phyloP scores from a whole-genome alignment of 2,329 filamentous ascomycete genomes.

The Alternaria brassicae region DNA sequence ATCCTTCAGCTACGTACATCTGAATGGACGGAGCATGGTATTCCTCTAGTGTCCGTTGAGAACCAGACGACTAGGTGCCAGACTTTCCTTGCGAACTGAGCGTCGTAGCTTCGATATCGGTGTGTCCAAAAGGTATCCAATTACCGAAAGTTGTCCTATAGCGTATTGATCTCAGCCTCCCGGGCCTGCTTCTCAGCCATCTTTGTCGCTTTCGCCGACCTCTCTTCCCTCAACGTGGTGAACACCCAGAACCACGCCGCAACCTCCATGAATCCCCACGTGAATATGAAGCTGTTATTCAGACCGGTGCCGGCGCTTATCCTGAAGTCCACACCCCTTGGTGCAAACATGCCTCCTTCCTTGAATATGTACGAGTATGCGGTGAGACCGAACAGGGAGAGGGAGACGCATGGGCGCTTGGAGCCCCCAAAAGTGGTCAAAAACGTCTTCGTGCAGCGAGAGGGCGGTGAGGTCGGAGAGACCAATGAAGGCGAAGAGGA shows the following conservation, averaged over 20 bases:
- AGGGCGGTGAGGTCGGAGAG: constrained; percentile 57
- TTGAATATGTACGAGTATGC: constrained; percentile 71
- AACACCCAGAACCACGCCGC: constrained; percentile 83
- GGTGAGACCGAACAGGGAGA: constrained; percentile 67
- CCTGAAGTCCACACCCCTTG: constrained; percentile 34
- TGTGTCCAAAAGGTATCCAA: neutral
- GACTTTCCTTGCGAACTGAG: neutral
- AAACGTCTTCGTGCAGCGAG: constrained; percentile 53
- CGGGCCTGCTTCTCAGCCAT: constrained; percentile 43
- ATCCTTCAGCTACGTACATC: neutral
- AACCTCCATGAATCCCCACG: constrained; percentile 84
- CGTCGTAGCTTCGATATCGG: neutral
- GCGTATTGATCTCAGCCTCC: constrained; percentile 30
- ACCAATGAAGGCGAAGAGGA: constrained; percentile 71
- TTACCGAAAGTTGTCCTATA: constrained; percentile 11
- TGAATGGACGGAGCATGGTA: neutral
- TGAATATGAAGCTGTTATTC: constrained; percentile 85
- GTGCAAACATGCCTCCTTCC: constrained; percentile 57
- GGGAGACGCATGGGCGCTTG: constrained; percentile 69
- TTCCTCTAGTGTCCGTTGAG: neutral
- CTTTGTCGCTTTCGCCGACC: constrained; percentile 38
- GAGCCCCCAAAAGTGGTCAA: constrained; percentile 57
- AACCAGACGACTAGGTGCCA: neutral
- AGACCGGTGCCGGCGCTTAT: constrained; percentile 64
- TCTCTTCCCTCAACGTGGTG: constrained; percentile 48